Evolutionary conservation across 352 stramenopile genomes (phyloP).

Genomic region (Pythium scleroteichum): DNA sequence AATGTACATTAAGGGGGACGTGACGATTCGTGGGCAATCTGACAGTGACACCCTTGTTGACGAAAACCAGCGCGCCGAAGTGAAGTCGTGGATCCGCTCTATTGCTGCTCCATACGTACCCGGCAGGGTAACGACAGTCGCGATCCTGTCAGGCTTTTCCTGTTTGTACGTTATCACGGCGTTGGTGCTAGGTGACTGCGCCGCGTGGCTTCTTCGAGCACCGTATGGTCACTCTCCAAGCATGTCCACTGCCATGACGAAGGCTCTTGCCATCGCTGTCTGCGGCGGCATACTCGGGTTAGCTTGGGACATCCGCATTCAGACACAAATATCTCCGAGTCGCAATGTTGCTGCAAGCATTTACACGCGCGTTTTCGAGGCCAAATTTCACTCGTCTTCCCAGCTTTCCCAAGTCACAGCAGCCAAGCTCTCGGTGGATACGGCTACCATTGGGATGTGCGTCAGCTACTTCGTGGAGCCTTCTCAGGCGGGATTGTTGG

Average conservation of each 20-base stretch:
- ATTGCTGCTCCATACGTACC: not conserved
- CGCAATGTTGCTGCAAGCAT: not conserved
- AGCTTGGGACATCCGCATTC: not conserved
- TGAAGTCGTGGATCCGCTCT: conserved; percentile 1
- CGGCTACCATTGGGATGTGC: not conserved
- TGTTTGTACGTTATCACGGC: conserved; percentile 2
- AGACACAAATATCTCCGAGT: not conserved
- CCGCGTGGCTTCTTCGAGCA: conserved; percentile 1
- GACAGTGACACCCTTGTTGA: too few species aligned
- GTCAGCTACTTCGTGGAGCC: not conserved
- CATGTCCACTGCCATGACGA: not conserved
- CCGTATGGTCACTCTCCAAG: not conserved
- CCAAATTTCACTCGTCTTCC: not conserved
- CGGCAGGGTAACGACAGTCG: too few species aligned
- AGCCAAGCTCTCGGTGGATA: not conserved
- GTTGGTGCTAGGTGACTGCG: not conserved
- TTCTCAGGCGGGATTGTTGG: not conserved
- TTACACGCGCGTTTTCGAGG: not conserved
- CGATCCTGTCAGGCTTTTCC: too few species aligned
- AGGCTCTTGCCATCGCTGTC: not conserved
- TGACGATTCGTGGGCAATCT: too few species aligned
- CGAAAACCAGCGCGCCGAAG: not conserved
- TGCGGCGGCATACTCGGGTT: not conserved
- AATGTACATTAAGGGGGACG: too few species aligned
- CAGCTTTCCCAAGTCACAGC: not conserved